Base-by-base conservation (phyloP, 495 filamentous ascomycete species). In the Parathielavia hyrcaniae region DNA sequence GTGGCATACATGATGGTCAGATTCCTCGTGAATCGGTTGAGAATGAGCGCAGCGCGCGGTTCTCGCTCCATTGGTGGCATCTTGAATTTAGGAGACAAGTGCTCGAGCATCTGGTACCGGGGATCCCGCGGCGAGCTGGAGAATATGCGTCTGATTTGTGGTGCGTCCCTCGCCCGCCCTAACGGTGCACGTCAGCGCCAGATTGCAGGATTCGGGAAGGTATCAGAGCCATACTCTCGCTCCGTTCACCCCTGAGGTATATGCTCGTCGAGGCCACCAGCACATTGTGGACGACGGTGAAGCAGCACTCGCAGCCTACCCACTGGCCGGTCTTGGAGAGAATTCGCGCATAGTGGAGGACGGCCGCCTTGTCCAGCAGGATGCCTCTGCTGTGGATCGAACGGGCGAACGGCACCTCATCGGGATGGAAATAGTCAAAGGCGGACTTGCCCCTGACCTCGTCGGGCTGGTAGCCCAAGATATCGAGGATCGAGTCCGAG, bases 1-100 rank as follows among this genome's bases (percentile, higher is more conserved):
- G 90, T 93, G 1, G 89, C 87, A 70, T 91, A 95, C 87, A 95
- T 89, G 60, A 95, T 86, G 23, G 83, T 86, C 39, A 91, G 75
- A 11, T 87, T 91, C 4, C 87, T 79, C 9, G 88, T 92, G 64
- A 95, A 95, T 26, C 90, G 81, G 68, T 95, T 95, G 16, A 95
- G 82, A 58, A 95, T 92, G 5, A 95, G 73, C 12, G 90, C 89
- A 0, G 89, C 90, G 17, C 90, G 83, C 9, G 88, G 89, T 64
- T 95, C 90, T 63, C 89, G 86, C 53, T 80, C 77, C 56, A 78
- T 79, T 13, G 83, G 76, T 5, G 79, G 77, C 62, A 86, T 80
- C 34, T 75, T 84, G 74, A 95, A 95, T 68, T 91, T 92, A 50
- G 83, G 76, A 23, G 90, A 93, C 22, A 95, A 77, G 60, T 91